Conservation (phyloP, 2,329 filamentous ascomycete genomes). For the Fusarium verrucosum region DNA sequence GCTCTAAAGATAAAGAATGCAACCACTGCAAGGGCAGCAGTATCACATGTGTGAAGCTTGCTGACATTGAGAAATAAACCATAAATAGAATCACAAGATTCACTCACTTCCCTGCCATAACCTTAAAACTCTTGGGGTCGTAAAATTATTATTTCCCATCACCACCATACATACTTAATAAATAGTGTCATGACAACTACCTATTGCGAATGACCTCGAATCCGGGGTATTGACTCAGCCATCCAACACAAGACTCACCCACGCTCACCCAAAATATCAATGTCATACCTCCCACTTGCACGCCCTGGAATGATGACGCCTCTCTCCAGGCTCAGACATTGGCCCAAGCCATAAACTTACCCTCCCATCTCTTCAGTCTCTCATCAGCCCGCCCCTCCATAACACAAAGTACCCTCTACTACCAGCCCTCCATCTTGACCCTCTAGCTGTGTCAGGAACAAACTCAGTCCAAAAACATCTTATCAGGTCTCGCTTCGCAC, state of each 20-base stretch:
- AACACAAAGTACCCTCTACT: conserved; percentile 27
- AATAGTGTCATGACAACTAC: not conserved
- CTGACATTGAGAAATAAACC: not conserved
- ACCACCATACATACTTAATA: too few relatives aligned
- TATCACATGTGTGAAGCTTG: not conserved
- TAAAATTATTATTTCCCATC: not conserved
- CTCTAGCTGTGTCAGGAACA: conserved; percentile 19
- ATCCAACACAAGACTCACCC: not conserved
- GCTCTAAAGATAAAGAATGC: not conserved
- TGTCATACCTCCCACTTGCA: not conserved
- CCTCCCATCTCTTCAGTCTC: conserved; percentile 8
- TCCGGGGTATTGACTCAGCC: not conserved
- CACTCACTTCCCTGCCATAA: not conserved
- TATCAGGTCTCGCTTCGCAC: not conserved
- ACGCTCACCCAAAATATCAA: not conserved
- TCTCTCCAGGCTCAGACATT: conserved; percentile 4
- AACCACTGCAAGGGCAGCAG: not conserved
- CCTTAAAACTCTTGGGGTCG: not conserved
- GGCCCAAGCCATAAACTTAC: conserved; percentile 20
- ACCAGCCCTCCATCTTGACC: conserved; percentile 19
- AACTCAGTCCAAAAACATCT: conserved; percentile 11
- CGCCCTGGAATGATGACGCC: conserved; percentile 15
- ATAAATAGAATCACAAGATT: not conserved
- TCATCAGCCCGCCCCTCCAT: conserved; percentile 13
- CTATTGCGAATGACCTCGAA: conserved; percentile 6